Evolutionary conservation across 2,329 filamentous ascomycete species (phyloP), one percentile per base, ranked within the genome.

Genomic region (Botryotinia narcissicola): DNA sequence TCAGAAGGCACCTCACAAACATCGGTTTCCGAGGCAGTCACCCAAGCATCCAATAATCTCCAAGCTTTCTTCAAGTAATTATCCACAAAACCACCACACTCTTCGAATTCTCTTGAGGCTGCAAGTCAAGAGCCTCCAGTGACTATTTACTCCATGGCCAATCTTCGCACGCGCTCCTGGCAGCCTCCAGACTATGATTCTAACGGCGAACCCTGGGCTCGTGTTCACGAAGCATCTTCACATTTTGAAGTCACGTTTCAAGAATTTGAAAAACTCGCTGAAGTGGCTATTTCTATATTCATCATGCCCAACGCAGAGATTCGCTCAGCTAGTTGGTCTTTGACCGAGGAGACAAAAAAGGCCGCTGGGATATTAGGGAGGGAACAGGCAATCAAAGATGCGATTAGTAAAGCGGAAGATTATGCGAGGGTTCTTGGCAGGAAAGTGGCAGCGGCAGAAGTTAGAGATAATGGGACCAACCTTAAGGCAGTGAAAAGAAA

Each of bases 31-130:
- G 42, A 71, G 32, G 54, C 48, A 44, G 57, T 62, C 14, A 71
- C 42, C 10, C 57, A 62, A 51, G 18, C 12, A 61, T 71, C 68
- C 68, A 62, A 62, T 32, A 71, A 48, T n/a, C 68, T 48, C 44
- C 57, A 71, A 46, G 57, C 40, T 61, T 22, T 62, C 25, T 71
- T 62, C 42, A 71, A 62, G 42, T 4, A 61, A n/a, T 37, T 51
- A 29, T 70, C 29, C 44, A 46, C 57, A 18, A n/a, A 66, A 9
- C 10, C 7, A 46, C 7, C 9, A 20, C 29, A n/a, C 10, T 51
- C 29, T 32, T 9, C 25, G 6, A 35, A 40, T 14, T 9, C 22
- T 29, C 8, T 14, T 3, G 16, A 18, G 8, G 20, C 7, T n/a
- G 42, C 32, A 37, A 40, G 8, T n/a, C 32, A n/a, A 29, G 29